Evolutionary conservation across 2,329 filamentous ascomycete genomes (phyloP).

Genomic region (Penicillium vulpinum): DNA sequence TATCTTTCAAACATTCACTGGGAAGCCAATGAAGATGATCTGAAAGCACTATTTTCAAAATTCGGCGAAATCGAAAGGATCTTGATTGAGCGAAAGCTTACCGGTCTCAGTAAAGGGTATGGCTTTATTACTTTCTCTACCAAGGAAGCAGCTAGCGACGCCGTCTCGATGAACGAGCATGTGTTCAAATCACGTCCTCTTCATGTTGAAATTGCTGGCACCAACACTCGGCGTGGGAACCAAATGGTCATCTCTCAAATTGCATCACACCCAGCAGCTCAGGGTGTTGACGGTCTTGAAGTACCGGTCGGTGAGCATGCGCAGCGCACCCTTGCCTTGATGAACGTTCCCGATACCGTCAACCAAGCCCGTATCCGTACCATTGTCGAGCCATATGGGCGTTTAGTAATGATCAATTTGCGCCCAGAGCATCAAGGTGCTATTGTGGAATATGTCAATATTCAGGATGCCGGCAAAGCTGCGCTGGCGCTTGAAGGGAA

Average conservation of each 20-base stretch:
- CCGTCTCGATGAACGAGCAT: slow-evolving; percentile 68
- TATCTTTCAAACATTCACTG: slow-evolving; percentile 71
- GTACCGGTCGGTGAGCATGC: slow-evolving; percentile 48
- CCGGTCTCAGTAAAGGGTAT: slow-evolving; percentile 71
- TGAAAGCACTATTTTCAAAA: slow-evolving; percentile 69
- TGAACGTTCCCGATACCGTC: slow-evolving; percentile 88
- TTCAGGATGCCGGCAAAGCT: slow-evolving; percentile 66
- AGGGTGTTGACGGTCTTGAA: slow-evolving; percentile 42
- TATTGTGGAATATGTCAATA: slow-evolving; percentile 75
- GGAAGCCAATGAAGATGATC: slow-evolving; percentile 63
- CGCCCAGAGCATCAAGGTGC: slow-evolving; percentile 82
- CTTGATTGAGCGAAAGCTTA: slow-evolving; percentile 67
- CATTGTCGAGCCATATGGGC: slow-evolving; percentile 69
- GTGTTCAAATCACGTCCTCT: slow-evolving; percentile 69
- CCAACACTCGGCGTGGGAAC: slow-evolving; percentile 44
- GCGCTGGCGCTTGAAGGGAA: slow-evolving; percentile 48
- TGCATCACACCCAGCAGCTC: slow-evolving; percentile 38
- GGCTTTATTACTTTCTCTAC: slow-evolving; percentile 76
- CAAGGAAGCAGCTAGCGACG: slow-evolving; percentile 66
- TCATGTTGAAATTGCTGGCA: slow-evolving; percentile 58
- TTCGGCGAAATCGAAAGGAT: slow-evolving; percentile 74
- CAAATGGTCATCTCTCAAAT: slow-evolving; percentile 48
- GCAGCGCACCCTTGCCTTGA: slow-evolving; percentile 73
- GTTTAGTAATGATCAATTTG: slow-evolving; percentile 72
- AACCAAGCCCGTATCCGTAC: slow-evolving; percentile 80